These are phyloP conservation scores for Melanogaster broomeanus DNA, from an alignment of 768 basidiomycete species.

Conservation along the genomic window DNA sequence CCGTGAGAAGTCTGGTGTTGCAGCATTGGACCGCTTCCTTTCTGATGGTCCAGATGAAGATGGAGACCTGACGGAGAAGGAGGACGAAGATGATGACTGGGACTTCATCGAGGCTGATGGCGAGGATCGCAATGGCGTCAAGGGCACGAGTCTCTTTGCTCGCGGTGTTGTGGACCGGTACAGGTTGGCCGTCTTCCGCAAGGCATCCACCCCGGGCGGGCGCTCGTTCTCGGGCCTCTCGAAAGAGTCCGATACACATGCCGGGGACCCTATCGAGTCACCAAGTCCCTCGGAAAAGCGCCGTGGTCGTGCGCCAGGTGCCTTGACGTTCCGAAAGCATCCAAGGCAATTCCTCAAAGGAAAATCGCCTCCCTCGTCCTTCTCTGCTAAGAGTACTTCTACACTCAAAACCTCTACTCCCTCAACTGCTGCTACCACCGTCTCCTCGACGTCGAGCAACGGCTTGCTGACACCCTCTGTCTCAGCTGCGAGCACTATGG, in stretches of 20 bases:
- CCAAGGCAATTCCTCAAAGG: slow-evolving; percentile 73
- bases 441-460: slow-evolving; percentile 42
- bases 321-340: slow-evolving; percentile 70
- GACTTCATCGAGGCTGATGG: slow-evolving; percentile 84
- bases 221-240: slow-evolving; percentile 63
- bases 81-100: slow-evolving; percentile 85
- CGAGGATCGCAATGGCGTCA: slow-evolving; percentile 82
- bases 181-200: slow-evolving; percentile 81
- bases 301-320: slow-evolving; percentile 69
- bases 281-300: slow-evolving; percentile 52
- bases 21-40: slow-evolving; percentile 74
- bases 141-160: slow-evolving; percentile 81
- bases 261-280: slow-evolving; percentile 41
- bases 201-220: slow-evolving; percentile 63
- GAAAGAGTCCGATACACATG: slow-evolving; percentile 47
- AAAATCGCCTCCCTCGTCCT: slow-evolving; percentile 57
- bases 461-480: slow-evolving; percentile 65
- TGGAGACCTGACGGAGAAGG: slow-evolving; percentile 40
- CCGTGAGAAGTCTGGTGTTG: slow-evolving; percentile 82
- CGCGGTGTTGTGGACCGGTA: slow-evolving; percentile 93
- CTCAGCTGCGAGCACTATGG: slow-evolving; percentile 47
- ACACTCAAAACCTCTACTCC: slow-evolving; percentile 39
- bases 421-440: slow-evolving; percentile 43
- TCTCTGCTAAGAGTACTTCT: slow-evolving; percentile 32
- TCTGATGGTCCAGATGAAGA: slow-evolving; percentile 53